Base-by-base conservation (phyloP, 1,284 basidiomycete genomes). In the Agroathelia rolfsii region DNA sequence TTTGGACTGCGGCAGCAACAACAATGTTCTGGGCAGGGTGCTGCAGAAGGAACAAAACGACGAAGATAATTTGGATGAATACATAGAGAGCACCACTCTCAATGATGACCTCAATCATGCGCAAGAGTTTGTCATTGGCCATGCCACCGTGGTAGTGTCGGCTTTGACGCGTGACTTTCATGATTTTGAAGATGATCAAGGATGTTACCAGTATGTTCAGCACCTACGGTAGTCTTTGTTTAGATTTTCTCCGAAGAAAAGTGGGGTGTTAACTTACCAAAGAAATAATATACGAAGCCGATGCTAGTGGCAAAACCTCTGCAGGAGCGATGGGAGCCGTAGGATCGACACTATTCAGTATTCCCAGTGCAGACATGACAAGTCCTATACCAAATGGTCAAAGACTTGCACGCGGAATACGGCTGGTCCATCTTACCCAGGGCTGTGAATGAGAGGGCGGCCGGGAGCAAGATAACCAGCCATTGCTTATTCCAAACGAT, bases 31-130 rank as follows among this genome's bases (percentile, higher is more conserved):
- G 46, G 19, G 62, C 60, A 11, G 53, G 48, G 36, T 52, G 47
- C n/a, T 39, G 23, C 16, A 54, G 31, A 18, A 56, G 51, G 34
- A 59, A 58, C 14, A 64, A 48, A 7, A 57, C 39, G 35, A 63
- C 58, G 20, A 64, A 60, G 20, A 62, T 24, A 30, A 65, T 40
- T 36, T 66, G 63, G 22, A 48, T 46, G 11, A 50, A 32, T n/a
- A 65, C 49, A 40, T 61, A 64, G 20, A 66, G 50, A 31, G 44
- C 42, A 1, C 62, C 64, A 25, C 56, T 58, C 44, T 64, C 64
- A 38, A 64, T 37, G 39, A 64, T 42, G 32, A 66, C 54, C 28
- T 33, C 43, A 32, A 48, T 54, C 13, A 51, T 56, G 13, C 38
- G 43, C 21, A n/a, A n/a, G n/a, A n/a, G n/a, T n/a, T n/a, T n/a